Conservation (phyloP, 2,329 filamentous ascomycete species). For the Lachnum nothofagi region DNA sequence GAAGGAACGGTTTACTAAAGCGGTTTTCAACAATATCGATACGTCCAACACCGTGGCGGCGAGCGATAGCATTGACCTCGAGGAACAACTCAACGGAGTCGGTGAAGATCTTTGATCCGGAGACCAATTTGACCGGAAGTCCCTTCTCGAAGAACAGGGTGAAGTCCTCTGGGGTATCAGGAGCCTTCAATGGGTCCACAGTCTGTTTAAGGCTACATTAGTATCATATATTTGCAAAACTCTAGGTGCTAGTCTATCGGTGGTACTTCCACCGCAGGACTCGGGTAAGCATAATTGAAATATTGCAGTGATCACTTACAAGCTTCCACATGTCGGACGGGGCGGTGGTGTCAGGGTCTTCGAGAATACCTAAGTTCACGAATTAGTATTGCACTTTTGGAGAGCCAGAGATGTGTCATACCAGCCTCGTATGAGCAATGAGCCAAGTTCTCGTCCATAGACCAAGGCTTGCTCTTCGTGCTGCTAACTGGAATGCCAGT, state of each 20-base stretch:
- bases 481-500: conserved; percentile 66
- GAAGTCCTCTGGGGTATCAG: conserved; percentile 66
- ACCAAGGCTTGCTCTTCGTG: conserved; percentile 68
- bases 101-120: conserved; percentile 56
- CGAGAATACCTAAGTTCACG: conserved; percentile 42
- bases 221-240: not conserved
- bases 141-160: conserved; percentile 69
- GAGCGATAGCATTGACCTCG: conserved; percentile 65
- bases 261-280: too few relatives aligned
- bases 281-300: too few relatives aligned
- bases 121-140: conserved; percentile 61
- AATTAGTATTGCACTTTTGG: not conserved
- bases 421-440: conserved; percentile 79
- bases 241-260: not conserved
- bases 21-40: conserved; percentile 82
- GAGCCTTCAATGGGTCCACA: conserved; percentile 62
- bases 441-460: conserved; percentile 64
- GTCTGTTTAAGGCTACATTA: conserved; percentile 35
- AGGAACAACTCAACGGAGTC: conserved; percentile 69
- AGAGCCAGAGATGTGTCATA: conserved; percentile 28
- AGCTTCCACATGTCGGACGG: conserved; percentile 78
- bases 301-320: not conserved
- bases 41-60: conserved; percentile 68
- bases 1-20: conserved; percentile 41
- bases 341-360: conserved; percentile 59